Evolutionary conservation across 345 rosid genomes (phyloP).

Genomic region (Clarkia xantiana): DNA sequence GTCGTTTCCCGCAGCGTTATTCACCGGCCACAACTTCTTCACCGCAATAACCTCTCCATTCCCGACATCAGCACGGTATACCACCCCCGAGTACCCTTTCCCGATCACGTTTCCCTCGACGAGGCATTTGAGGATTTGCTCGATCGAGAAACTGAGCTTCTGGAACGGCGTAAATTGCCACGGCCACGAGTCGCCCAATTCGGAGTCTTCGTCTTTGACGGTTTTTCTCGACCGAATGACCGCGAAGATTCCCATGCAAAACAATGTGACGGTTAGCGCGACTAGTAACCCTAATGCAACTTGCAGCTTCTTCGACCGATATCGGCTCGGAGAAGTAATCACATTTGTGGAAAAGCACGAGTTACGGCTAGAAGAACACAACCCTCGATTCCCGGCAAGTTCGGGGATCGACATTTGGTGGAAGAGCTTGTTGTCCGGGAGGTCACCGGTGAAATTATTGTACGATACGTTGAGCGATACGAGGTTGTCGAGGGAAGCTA

Average conservation of each 20-base stretch:
- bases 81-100: slow-evolving; percentile 84
- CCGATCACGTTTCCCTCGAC: slow-evolving; percentile 80
- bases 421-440: slow-evolving; percentile 78
- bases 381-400: slow-evolving; percentile 46
- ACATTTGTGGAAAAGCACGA: slow-evolving; percentile 40
- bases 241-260: slow-evolving; percentile 58
- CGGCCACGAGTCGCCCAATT: slow-evolving; percentile 72
- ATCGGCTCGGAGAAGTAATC: slow-evolving; percentile 1
- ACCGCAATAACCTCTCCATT: slow-evolving; percentile 82
- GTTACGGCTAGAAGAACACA: slow-evolving; percentile 47
- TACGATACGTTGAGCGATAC: slow-evolving; percentile 70
- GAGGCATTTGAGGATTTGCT: slow-evolving; percentile 63
- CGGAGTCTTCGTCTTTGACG: slow-evolving; percentile 42
- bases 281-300: slow-evolving; percentile 63
- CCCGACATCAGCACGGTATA: slow-evolving; percentile 81
- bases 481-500: slow-evolving; percentile 57
- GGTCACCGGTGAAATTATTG: slow-evolving; percentile 75
- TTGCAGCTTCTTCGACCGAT: slow-evolving; percentile 43
- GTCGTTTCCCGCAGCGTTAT: slow-evolving; percentile 16
- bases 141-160: slow-evolving; percentile 78
- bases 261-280: slow-evolving; percentile 50
- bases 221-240: slow-evolving; percentile 42
- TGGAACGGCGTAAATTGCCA: slow-evolving; percentile 98
- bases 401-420: slow-evolving; percentile 41
- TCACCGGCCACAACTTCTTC: slow-evolving; percentile 80